phyloP scores from a whole-genome alignment of 495 filamentous ascomycete genomes.

The Letharia lupina region DNA sequence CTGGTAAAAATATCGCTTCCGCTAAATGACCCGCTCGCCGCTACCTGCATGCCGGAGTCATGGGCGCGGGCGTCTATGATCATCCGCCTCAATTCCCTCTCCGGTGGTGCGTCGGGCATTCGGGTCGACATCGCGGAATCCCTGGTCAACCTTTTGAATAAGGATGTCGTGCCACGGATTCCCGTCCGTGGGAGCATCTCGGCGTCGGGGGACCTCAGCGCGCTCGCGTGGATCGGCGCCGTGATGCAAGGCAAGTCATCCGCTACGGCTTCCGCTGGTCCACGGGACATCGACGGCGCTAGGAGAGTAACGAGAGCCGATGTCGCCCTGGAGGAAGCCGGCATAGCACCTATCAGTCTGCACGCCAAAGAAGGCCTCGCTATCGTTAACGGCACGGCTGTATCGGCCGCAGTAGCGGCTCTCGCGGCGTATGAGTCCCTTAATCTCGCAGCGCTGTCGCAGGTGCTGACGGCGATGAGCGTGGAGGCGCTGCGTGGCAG shows the following conservation, averaged over 20 bases:
- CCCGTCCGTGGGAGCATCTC: background rate
- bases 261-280: too few relatives aligned
- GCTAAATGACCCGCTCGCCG: background rate
- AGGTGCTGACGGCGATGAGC: conserved; percentile 42
- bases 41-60: background rate
- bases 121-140: too few relatives aligned
- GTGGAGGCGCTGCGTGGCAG: conserved; percentile 43
- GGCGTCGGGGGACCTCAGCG: background rate
- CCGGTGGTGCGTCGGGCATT: background rate
- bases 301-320: too few relatives aligned
- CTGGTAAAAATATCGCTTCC: background rate
- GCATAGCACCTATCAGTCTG: conserved; percentile 36
- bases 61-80: background rate
- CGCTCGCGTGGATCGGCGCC: background rate
- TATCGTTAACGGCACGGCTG: conserved; percentile 55
- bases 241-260: background rate
- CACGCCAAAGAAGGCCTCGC: conserved; percentile 51
- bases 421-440: conserved; percentile 48
- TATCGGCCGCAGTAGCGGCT: conserved; percentile 41
- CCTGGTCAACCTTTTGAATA: background rate
- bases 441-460: conserved; percentile 46
- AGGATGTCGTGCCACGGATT: background rate
- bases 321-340: too few relatives aligned
- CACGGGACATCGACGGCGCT: too few relatives aligned
- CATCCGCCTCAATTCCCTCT: background rate